Base-by-base conservation (phyloP, 1,139 yeast genomes). In the Neolecta irregularis region DNA sequence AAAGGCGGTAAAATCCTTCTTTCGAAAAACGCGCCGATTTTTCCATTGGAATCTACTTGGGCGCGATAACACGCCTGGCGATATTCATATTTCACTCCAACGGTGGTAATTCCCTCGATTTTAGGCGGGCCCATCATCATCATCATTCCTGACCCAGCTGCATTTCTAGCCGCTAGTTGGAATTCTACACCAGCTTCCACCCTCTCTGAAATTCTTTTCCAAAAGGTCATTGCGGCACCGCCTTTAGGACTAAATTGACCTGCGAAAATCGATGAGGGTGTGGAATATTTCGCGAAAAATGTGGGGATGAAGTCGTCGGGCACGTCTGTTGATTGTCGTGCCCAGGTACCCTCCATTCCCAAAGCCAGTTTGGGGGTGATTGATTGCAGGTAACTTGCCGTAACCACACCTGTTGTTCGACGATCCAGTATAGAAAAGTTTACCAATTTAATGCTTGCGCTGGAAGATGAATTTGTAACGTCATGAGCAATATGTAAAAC, bases 111-210 rank as follows among this genome's bases (percentile, higher is more conserved):
- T 52, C 93, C 96, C 55, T 85, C 95, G 41, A 81, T 67, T 93
- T 85, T 58, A 75, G 78, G 51, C 68, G 67, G 39, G 80, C 80
- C 72, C 44, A 91, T 80, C 40, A 79, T 72, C 42, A 83, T 85
- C 67, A 75, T 66, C 63, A 80, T 56, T 57, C 61, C 50, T 56
- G 79, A 91, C 47, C 77, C 69, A 46, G 78, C 67, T 52, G 88
- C 92, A 52, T 69, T 71, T 8, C 39, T 35, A 60, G 79, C 69
- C 44, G 76, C 69, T 49, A 88, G 57, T 49, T 80, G 79, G 41
- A 95, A 78, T 65, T 88, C 96, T 47, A 88, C 67, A 62, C 95
- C 98, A 41, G 94, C 96, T 64, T 88, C 96, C 44, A 88, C 93
- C 56, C 77, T 78, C 51, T 80, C 85, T 41, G 91, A 69, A 48